These are phyloP conservation scores for Debaryomyces tyrocola DNA, from an alignment of 805 yeast species.

Conservation along the genomic window DNA sequence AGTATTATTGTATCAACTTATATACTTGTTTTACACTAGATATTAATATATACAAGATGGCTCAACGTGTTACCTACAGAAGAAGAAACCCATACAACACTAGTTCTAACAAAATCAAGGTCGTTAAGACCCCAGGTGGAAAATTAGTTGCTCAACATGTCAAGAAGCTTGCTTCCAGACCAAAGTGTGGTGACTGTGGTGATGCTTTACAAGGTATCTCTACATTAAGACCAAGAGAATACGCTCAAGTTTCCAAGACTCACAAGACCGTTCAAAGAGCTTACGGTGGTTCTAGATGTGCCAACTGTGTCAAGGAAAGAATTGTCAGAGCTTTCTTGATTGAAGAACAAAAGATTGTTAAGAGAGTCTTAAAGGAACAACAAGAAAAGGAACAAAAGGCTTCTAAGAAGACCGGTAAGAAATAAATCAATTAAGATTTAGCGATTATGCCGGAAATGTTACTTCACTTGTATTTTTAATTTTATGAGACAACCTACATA, in stretches of 20 bases:
- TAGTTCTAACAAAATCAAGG: constrained; percentile 98
- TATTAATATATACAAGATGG: constrained; percentile 60
- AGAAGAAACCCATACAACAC: constrained; percentile 99
- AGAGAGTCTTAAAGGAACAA: constrained; percentile 97
- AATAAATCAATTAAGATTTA: constrained; percentile 16
- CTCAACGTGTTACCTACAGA: constrained; percentile 99
- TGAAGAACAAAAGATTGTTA: constrained; percentile 99
- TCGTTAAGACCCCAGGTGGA: constrained; percentile 99
- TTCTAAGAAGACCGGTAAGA: constrained; percentile 34
- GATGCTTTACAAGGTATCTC: constrained; percentile 81
- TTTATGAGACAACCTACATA: neutral
- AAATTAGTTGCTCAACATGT: constrained; percentile 96
- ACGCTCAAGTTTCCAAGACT: constrained; percentile 92
- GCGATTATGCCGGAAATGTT: neutral
- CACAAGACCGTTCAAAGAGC: constrained; percentile 99
- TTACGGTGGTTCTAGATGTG: constrained; percentile 99
- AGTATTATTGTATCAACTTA: neutral
- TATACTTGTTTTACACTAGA: neutral
- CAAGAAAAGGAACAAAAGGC: constrained; percentile 78
- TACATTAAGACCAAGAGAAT: constrained; percentile 97
- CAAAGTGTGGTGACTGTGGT: constrained; percentile 90
- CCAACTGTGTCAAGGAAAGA: constrained; percentile 99
- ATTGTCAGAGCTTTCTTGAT: constrained; percentile 98
- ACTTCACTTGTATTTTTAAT: neutral
- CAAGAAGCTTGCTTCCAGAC: constrained; percentile 86